These are phyloP conservation scores for Coemansia sp. DNA, from an alignment of 192 early-diverging fungal genomes.

Conservation along the genomic window DNA sequence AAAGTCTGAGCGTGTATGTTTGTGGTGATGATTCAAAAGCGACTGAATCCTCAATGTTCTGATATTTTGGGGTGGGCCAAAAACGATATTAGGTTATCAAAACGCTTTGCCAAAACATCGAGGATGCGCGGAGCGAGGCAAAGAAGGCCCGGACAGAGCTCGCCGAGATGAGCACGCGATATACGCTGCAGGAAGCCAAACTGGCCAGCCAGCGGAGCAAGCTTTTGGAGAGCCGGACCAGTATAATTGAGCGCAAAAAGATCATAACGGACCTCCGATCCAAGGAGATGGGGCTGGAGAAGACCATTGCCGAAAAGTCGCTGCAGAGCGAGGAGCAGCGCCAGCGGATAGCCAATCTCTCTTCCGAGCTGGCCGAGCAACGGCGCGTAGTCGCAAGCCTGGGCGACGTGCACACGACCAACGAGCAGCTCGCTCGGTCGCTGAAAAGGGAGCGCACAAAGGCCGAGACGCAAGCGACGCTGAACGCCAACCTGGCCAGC, in stretches of 20 bases:
- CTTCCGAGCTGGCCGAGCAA: constrained; percentile 32
- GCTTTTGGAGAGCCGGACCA: neutral
- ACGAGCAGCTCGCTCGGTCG: constrained; percentile 35
- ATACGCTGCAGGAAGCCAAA: neutral
- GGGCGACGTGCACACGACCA: constrained; percentile 40
- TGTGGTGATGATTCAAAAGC: too few relatives aligned
- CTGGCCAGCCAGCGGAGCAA: neutral
- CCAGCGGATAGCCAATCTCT: neutral
- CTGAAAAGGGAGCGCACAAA: constrained; percentile 34
- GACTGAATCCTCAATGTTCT: too few relatives aligned
- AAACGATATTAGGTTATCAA: neutral
- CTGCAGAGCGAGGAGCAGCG: constrained; percentile 17
- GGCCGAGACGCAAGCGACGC: constrained; percentile 6
- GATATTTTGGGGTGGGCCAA: too few relatives aligned
- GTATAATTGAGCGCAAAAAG: constrained; percentile 12
- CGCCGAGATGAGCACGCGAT: neutral
- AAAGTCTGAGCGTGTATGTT: too few relatives aligned
- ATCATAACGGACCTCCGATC: constrained; percentile 1
- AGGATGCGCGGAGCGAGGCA: constrained; percentile 19
- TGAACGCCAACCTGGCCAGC: constrained; percentile 20
- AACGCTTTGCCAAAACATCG: constrained; percentile 21
- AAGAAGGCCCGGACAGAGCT: constrained; percentile 10
- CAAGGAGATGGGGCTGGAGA: constrained; percentile 13
- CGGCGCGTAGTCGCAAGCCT: constrained; percentile 27
- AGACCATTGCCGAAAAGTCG: constrained; percentile 26